These are phyloP conservation scores for Chiua sp. DNA, from an alignment of 1,284 basidiomycete genomes.

Conservation along the genomic window DNA sequence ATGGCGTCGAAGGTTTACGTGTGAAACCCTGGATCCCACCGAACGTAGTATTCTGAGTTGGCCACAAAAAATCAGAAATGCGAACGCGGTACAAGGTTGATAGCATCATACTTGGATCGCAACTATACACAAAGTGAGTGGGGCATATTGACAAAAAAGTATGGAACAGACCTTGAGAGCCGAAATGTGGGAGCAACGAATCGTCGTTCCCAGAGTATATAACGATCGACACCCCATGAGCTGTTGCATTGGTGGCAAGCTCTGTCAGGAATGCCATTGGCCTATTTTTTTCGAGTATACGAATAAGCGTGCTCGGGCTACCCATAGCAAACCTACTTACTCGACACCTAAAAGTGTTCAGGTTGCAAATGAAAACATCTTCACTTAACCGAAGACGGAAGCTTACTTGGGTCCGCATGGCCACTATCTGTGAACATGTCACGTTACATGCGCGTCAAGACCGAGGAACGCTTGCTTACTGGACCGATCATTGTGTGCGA, in stretches of 20 bases:
- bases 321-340: constrained; percentile 41
- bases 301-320: not conserved
- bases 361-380: not conserved
- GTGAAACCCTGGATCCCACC: constrained; percentile 79
- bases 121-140: constrained; percentile 44
- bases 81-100: not conserved
- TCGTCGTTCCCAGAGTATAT: constrained; percentile 75
- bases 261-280: constrained; percentile 69
- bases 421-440: constrained; percentile 8
- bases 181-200: constrained; percentile 62
- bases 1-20: constrained; percentile 65
- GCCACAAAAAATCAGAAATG: not conserved
- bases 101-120: constrained; percentile 57
- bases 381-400: not conserved
- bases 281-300: constrained; percentile 36
- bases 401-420: constrained; percentile 51
- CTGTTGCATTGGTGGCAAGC: constrained; percentile 63
- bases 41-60: constrained; percentile 69
- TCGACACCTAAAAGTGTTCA: constrained; percentile 44
- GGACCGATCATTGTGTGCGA: constrained; percentile 37
- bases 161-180: constrained; percentile 59
- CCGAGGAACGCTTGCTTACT: constrained; percentile 24
- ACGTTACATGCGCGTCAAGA: not conserved
- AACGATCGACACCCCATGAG: constrained; percentile 53
- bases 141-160: not conserved